Base-by-base conservation (phyloP, 495 filamentous ascomycete genomes). In the Penicillium lagena region DNA sequence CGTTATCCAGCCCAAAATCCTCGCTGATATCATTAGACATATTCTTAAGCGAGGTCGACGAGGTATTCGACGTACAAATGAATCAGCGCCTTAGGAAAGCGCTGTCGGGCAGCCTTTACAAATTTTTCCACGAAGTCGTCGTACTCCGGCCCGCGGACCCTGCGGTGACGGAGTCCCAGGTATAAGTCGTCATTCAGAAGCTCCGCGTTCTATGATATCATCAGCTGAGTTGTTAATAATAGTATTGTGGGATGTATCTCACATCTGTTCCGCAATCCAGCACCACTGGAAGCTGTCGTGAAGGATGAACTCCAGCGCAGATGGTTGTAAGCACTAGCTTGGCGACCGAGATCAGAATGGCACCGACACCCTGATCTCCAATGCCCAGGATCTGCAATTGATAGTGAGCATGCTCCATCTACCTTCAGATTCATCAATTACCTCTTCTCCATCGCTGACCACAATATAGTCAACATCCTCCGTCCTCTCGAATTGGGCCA, bases 381-480 rank as follows among this genome's bases (percentile, higher is more conserved):
- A 95, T 91, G 0, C 89, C 89, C 7, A 95, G 76, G 45, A 95
- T 94, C 69, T 90, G 40, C 9, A 64, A 40, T 75, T 4, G 22
- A 12, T 7, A 1, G 68, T 15, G 72, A 36, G 35, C 31, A 28
- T 11, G 9, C 62, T 11, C 10, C 45, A 9, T 49, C 53, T 70
- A 63, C 67, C 28, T 28, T 42, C 29, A 9, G 10, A 29, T n/a
- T 7, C 1, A 7, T 33, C 9, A 22, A 22, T 10, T 60, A 77
- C 72, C 67, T 82, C 76, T 51, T 85, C 81, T 7, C 81, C 79
- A 71, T 90, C 89, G 37, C 85, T 89, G 8, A 93, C 88, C 7
- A 91, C 89, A 46, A 95, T 90, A 48, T 95, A 87, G 58, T 95
- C 90, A 30, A 95, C 77, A 40, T 94, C 89, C 1, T 89, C 84